These are phyloP conservation scores for Tarenaya hassleriana DNA, from an alignment of 345 rosid genomes.

Conservation along the genomic window DNA sequence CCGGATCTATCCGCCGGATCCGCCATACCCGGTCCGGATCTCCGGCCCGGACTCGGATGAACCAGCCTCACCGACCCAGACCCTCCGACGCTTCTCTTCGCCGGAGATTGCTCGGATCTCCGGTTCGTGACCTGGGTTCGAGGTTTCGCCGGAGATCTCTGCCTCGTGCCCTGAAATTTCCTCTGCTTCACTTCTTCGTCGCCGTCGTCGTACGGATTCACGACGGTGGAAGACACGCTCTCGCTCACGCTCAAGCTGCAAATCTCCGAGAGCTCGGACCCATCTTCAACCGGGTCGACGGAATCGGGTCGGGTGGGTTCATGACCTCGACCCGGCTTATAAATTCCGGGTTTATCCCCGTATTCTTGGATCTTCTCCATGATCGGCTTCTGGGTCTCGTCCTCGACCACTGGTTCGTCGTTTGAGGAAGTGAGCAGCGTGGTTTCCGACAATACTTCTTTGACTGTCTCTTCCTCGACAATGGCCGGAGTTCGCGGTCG, in stretches of 20 bases:
- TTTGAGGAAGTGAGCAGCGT: slow-evolving; percentile 25
- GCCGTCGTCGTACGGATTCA: slow-evolving; percentile 30
- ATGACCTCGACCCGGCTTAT: not conserved
- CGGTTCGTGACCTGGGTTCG: slow-evolving; percentile 33
- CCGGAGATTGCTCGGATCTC: slow-evolving; percentile 50
- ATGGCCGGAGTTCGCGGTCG: too few species aligned
- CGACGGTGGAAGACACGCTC: slow-evolving; percentile 48
- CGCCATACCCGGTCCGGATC: slow-evolving; percentile 30
- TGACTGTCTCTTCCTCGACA: slow-evolving; percentile 66
- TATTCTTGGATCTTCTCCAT: slow-evolving; percentile 28
- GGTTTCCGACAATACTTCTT: slow-evolving; percentile 74
- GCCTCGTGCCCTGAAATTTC: slow-evolving; percentile 25
- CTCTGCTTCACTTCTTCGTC: slow-evolving; percentile 36
- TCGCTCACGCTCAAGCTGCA: slow-evolving; percentile 66
- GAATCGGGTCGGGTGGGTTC: slow-evolving; percentile 9
- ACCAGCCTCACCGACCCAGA: slow-evolving; percentile 31
- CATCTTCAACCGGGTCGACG: slow-evolving; percentile 30
- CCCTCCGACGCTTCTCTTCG: slow-evolving; percentile 30
- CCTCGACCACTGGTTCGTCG: slow-evolving; percentile 5
- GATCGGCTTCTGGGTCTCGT: slow-evolving; percentile 16
- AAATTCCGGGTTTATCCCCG: slow-evolving; percentile 7
- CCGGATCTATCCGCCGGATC: slow-evolving; percentile 66
- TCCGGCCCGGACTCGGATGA: slow-evolving; percentile 26
- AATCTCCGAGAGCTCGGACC: slow-evolving; percentile 57
- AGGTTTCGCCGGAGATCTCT: slow-evolving; percentile 53